Percentiles rank a stretch among this genome's conserved stretches.
Conservation (phyloP, 305 asterid species). For the Plantago rigida region DNA sequence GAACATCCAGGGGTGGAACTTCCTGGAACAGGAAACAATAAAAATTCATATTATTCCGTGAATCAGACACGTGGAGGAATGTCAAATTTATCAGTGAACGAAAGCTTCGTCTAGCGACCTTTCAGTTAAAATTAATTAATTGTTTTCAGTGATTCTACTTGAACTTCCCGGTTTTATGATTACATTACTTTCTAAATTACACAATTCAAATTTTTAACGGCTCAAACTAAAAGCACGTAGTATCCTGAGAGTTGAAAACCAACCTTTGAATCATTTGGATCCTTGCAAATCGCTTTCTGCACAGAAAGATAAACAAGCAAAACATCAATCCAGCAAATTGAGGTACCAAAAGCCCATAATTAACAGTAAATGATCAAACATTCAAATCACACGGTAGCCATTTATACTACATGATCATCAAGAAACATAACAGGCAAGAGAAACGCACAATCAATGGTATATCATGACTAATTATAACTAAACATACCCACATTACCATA, state of each 20-base stretch:
- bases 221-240: neutral
- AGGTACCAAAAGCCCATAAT: conserved; percentile 9
- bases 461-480: too few species aligned
- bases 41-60: neutral
- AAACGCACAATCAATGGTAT: too few species aligned
- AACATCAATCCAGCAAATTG: conserved; percentile 19
- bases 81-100: conserved; percentile 13
- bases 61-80: too few species aligned
- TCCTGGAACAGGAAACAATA: conserved; percentile 43
- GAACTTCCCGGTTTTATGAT: neutral
- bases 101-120: neutral
- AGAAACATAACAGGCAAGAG: neutral
- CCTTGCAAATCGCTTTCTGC: conserved; percentile 85
- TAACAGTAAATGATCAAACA: neutral
- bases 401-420: neutral
- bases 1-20: conserved; percentile 82
- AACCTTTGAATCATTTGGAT: conserved; percentile 62
- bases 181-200: too few species aligned
- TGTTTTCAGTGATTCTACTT: neutral
- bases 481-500: too few species aligned
- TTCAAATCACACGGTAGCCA: neutral
- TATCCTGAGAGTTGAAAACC: conserved; percentile 21
- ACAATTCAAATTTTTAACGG: too few species aligned
- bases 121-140: neutral
- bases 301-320: conserved; percentile 23